phyloP scores from a whole-genome alignment of 2,329 filamentous ascomycete genomes.

The Pestalotiopsis sp. region DNA sequence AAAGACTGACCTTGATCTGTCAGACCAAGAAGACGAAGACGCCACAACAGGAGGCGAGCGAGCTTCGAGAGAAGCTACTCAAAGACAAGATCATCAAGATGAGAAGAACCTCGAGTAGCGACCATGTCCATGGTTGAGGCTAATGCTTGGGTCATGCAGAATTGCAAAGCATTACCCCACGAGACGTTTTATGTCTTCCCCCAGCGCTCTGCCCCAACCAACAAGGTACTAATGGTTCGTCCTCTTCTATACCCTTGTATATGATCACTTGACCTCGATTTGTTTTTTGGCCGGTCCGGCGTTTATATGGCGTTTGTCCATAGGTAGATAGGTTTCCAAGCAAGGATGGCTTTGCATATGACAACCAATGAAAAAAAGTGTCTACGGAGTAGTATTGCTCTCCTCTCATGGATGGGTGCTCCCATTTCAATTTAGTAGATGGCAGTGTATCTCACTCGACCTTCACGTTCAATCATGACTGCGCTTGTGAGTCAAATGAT shows the following conservation, averaged over 20 bases:
- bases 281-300: background rate
- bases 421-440: background rate
- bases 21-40: constrained; percentile 40
- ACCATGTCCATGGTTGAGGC: constrained; percentile 43
- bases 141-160: constrained; percentile 45
- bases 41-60: constrained; percentile 44
- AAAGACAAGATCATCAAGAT: constrained; percentile 59
- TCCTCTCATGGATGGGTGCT: background rate
- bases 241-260: background rate
- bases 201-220: constrained; percentile 2
- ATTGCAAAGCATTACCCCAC: constrained; percentile 9
- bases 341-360: background rate
- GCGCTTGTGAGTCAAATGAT: no score
- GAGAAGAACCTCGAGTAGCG: constrained; percentile 51
- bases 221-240: constrained; percentile 12
- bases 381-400: background rate
- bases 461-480: no score
- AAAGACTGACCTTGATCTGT: constrained; percentile 23
- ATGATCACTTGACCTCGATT: background rate
- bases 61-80: constrained; percentile 53
- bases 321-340: constrained; percentile 5
- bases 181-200: constrained; percentile 12
- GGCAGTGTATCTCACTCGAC: background rate
- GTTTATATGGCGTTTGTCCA: background rate
- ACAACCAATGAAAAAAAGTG: background rate